Evolutionary conservation across 2,329 filamentous ascomycete species (phyloP), one percentile per base, ranked within the genome.

Genomic region (Trichophyton mentagrophytes): DNA sequence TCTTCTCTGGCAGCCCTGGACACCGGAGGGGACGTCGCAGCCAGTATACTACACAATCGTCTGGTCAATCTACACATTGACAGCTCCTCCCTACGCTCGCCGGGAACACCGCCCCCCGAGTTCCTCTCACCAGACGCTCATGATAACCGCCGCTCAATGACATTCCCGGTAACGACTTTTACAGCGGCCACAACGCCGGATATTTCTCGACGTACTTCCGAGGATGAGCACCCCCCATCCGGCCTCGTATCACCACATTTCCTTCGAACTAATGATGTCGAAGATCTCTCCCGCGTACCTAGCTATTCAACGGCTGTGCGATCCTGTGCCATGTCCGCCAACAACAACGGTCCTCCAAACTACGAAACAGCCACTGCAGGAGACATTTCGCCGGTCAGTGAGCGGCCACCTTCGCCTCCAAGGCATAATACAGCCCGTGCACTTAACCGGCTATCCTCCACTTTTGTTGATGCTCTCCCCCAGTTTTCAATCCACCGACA

Each of bases 291-390:
- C 70, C 87, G 87, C 65, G 87, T 91, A 1, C 88, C 88, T 0
- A 90, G 87, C 61, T 91, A 91, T 70, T 81, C 82, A 15, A 90
- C 88, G 0, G 88, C 88, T 0, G 82, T 90, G 27, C 83, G 82
- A 64, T 82, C 85, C 0, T 82, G 84, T 3, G 81, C 83, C 15
- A 79, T 81, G 58, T 8, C 33, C 22, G 77, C 78, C 5, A 78
- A 79, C 22, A 77, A 78, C 36, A 71, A 76, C 3, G 72, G 72
- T 11, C 78, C 89, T 4, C 87, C 87, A 0, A 84, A 88, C 68
- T 90, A 90, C 68, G 74, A 80, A 61, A 80, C 85, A 3, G 64
- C 63, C 8, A 63, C 61, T 2, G 63, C 63, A 13, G 62, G 58
- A 1, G 60, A 61, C 22, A 44, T 49, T 15, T 49, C 61, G 55